Evolutionary conservation across 768 basidiomycete species (phyloP).

Genomic region (Mycena metata): DNA sequence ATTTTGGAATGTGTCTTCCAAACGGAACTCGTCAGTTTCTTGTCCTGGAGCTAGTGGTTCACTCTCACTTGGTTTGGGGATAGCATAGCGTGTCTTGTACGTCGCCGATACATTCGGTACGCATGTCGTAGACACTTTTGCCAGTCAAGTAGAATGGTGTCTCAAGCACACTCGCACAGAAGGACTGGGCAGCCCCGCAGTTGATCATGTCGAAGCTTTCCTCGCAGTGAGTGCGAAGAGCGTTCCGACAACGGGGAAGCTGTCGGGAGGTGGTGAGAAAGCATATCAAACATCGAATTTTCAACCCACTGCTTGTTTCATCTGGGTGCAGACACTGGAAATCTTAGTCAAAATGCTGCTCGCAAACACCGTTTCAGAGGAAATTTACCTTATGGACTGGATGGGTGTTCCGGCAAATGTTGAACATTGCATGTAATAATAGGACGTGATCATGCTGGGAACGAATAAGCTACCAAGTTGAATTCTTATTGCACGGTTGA

Average conservation of each 20-base stretch:
- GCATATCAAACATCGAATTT: no score
- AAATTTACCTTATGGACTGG: conserved; percentile 49
- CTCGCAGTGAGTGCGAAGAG: conserved; percentile 55
- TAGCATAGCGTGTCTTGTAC: conserved; percentile 33
- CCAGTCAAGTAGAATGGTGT: conserved; percentile 46
- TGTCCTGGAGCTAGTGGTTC: neutral
- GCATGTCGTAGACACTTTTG: conserved; percentile 31
- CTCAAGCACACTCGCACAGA: conserved; percentile 51
- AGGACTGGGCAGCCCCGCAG: conserved; percentile 56
- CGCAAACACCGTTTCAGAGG: neutral
- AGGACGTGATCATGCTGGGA: conserved; percentile 51
- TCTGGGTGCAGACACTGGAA: conserved; percentile 44
- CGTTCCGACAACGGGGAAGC: conserved; percentile 61
- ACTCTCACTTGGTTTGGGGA: conserved; percentile 18
- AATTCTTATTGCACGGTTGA: no score
- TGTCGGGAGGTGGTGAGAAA: conserved; percentile 19
- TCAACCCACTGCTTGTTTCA: conserved; percentile 55
- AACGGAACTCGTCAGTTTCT: neutral
- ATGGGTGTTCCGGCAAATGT: conserved; percentile 47
- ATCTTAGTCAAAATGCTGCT: neutral
- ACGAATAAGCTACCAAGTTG: conserved; percentile 36
- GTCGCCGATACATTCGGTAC: conserved; percentile 35
- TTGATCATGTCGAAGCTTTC: conserved; percentile 58
- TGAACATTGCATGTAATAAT: conserved; percentile 63
- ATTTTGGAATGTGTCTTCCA: conserved; percentile 58